Conservation (phyloP, 2,329 filamentous ascomycete genomes). For the Hypocreales sp. region DNA sequence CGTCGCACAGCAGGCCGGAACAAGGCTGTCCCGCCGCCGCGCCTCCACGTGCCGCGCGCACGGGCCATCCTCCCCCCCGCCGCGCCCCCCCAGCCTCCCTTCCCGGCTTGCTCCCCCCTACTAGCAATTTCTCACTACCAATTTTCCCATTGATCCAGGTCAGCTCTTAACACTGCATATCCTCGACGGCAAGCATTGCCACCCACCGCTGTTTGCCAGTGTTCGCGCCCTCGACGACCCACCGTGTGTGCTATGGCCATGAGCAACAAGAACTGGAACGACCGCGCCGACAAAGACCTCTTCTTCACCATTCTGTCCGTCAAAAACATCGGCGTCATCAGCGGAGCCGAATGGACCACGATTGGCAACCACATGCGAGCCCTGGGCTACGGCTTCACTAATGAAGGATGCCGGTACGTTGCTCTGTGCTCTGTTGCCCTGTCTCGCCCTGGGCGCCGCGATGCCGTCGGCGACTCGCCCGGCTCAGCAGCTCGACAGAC, state of each 20-base stretch:
- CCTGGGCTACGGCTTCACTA: constrained; percentile 46
- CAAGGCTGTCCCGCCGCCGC: too few relatives aligned
- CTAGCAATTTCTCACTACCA: constrained; percentile 24
- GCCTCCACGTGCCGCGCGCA: too few relatives aligned
- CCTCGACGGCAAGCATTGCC: too few relatives aligned
- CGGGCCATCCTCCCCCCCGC: too few relatives aligned
- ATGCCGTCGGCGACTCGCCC: too few relatives aligned
- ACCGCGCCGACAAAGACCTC: constrained; percentile 45
- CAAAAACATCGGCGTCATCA: constrained; percentile 49
- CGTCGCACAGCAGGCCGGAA: too few relatives aligned
- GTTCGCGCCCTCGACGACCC: constrained; percentile 4
- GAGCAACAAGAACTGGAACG: constrained; percentile 47
- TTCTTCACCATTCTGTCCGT: constrained; percentile 48
- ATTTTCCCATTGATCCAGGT: constrained; percentile 21
- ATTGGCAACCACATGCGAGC: constrained; percentile 46
- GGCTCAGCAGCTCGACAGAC: too few relatives aligned
- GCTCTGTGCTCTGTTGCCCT: neutral
- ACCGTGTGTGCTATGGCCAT: constrained; percentile 9
- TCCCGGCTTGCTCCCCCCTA: too few relatives aligned
- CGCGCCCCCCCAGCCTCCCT: too few relatives aligned
- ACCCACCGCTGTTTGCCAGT: too few relatives aligned
- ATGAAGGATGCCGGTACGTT: constrained; percentile 48
- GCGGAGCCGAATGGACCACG: constrained; percentile 44
- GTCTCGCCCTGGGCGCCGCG: neutral
- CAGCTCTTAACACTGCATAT: constrained; percentile 20